Percentiles rank a stretch among this genome's conserved stretches.
These are phyloP conservation scores for Xylaria flabelliformis DNA, from an alignment of 495 filamentous ascomycete species.

Conservation along the genomic window DNA sequence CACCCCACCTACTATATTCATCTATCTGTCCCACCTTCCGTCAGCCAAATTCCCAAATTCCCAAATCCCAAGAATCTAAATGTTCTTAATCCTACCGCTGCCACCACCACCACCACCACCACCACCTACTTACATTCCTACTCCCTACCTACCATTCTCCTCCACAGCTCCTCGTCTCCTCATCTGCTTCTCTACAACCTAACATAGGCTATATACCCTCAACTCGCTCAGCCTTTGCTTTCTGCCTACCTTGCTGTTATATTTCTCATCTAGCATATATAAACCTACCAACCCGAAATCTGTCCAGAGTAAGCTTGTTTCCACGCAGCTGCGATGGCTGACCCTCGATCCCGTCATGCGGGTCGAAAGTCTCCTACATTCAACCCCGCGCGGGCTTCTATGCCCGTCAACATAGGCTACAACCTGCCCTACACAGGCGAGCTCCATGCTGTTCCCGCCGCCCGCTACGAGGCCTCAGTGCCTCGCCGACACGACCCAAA, in stretches of 20 bases:
- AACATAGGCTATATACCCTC: not conserved
- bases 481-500: constrained; percentile 41
- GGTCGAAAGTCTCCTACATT: constrained; percentile 51
- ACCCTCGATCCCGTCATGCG: constrained; percentile 46
- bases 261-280: not conserved
- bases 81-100: not conserved
- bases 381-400: constrained; percentile 55
- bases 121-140: not conserved
- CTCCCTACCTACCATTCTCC: not conserved
- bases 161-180: not conserved
- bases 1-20: constrained; percentile 14
- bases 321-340: constrained; percentile 43
- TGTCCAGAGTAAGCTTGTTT: constrained; percentile 5
- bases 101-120: not conserved
- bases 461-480: constrained; percentile 44
- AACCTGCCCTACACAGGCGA: constrained; percentile 51
- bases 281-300: not conserved
- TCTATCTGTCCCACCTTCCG: constrained; percentile 22
- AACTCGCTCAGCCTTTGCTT: not conserved
- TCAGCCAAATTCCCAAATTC: constrained; percentile 29
- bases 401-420: constrained; percentile 51
- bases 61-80: constrained; percentile 25
- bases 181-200: not conserved
- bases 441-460: constrained; percentile 47
- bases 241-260: not conserved